Evolutionary conservation across 306 rosid species (phyloP).

Genomic region (Cucurbita argyrosperma): DNA sequence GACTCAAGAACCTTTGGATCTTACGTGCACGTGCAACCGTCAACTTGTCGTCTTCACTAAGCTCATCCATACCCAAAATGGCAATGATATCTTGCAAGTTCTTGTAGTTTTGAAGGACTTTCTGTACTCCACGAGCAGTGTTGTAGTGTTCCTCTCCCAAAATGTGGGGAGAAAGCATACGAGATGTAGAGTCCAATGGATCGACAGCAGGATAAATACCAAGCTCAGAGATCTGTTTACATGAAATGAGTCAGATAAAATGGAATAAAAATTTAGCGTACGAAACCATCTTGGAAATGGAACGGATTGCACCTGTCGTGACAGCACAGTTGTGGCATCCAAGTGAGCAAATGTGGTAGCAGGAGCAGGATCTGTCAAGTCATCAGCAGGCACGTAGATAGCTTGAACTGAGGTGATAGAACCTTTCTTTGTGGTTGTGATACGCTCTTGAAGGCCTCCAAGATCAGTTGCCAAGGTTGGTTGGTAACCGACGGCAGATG

Average conservation of each 20-base stretch:
- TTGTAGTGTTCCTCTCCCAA: slow-evolving; percentile 86
- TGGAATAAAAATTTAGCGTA: background rate
- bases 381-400: slow-evolving; percentile 78
- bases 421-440: slow-evolving; percentile 96
- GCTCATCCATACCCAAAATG: slow-evolving; percentile 99
- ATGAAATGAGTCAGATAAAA: slow-evolving; percentile 1
- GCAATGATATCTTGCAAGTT: slow-evolving; percentile 98
- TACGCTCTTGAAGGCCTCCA: slow-evolving; percentile 98
- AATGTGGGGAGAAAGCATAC: slow-evolving; percentile 95
- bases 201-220: slow-evolving; percentile 98
- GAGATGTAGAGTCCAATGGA: slow-evolving; percentile 93
- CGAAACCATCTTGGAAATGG: background rate
- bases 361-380: slow-evolving; percentile 17
- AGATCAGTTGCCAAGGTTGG: slow-evolving; percentile 98
- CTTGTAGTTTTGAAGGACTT: slow-evolving; percentile 93
- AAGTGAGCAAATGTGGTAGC: slow-evolving; percentile 19
- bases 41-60: slow-evolving; percentile 94
- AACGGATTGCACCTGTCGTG: slow-evolving; percentile 12
- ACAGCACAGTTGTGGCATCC: slow-evolving; percentile 19
- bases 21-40: slow-evolving; percentile 99
- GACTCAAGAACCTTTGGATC: slow-evolving; percentile 71
- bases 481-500: slow-evolving; percentile 98
- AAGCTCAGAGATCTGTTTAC: slow-evolving; percentile 73
- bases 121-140: slow-evolving; percentile 97
- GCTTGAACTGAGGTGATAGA: slow-evolving; percentile 99